These are phyloP conservation scores for Apiospora rasikravindrae DNA, from an alignment of 2,329 filamentous ascomycete species.

Conservation along the genomic window DNA sequence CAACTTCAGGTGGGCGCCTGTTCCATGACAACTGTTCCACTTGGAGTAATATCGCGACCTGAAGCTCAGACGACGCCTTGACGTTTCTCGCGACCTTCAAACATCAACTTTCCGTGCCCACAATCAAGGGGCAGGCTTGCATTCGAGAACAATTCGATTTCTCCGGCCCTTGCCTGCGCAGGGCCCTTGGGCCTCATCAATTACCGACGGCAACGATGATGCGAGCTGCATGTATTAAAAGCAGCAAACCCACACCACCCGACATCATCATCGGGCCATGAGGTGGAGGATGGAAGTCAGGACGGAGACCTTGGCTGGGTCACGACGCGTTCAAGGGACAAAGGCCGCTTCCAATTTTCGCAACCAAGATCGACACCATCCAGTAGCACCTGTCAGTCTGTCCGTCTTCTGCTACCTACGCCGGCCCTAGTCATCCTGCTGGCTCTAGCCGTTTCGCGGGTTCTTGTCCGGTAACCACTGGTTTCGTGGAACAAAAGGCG, in stretches of 20 bases:
- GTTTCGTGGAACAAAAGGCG: not conserved
- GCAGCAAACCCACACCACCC: slow-evolving; percentile 2
- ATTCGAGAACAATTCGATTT: slow-evolving; percentile 21
- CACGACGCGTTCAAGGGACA: not conserved
- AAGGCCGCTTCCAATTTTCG: slow-evolving; percentile 9
- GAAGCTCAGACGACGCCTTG: slow-evolving; percentile 21
- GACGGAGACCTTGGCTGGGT: not conserved
- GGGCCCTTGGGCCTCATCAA: not conserved
- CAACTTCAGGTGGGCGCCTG: slow-evolving; percentile 17
- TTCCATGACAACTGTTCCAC: slow-evolving; percentile 17
- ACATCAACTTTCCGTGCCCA: not conserved
- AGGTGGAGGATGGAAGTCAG: not conserved
- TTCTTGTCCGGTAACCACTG: slow-evolving; percentile 4
- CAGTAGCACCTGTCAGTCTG: not conserved
- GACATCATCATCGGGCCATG: not conserved
- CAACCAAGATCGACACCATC: not conserved
- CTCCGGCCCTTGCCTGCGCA: slow-evolving; percentile 10
- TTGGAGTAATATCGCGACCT: slow-evolving; percentile 10
- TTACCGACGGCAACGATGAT: slow-evolving; percentile 13
- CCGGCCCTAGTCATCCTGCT: not conserved
- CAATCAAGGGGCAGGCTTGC: slow-evolving; percentile 3
- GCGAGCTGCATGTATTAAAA: slow-evolving; percentile 6
- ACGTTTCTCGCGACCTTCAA: slow-evolving; percentile 11
- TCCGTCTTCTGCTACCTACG: not conserved
- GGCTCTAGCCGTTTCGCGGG: slow-evolving; percentile 9